phyloP scores from a whole-genome alignment of 257 asterid genomes.

The Solanum bulbocastanum region DNA sequence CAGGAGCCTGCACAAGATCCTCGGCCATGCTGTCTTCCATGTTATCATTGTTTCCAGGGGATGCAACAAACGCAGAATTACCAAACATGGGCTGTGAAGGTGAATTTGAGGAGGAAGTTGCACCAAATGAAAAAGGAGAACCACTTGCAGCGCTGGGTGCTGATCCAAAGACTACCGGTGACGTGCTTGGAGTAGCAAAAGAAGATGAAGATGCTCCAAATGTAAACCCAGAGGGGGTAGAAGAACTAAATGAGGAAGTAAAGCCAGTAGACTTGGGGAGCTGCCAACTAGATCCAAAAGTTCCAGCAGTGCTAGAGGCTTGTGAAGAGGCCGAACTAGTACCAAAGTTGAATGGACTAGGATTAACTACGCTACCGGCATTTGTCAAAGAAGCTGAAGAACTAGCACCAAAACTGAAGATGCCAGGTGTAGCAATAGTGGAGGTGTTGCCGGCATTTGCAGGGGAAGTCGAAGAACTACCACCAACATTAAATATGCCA shows the following conservation, averaged over 20 bases:
- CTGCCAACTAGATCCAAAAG: slow-evolving; percentile 38
- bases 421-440: slow-evolving; percentile 21
- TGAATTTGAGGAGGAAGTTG: slow-evolving; percentile 26
- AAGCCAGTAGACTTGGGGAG: slow-evolving; percentile 20
- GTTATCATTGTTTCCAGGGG: slow-evolving; percentile 48
- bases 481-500: slow-evolving; percentile 12
- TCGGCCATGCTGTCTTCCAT: slow-evolving; percentile 95
- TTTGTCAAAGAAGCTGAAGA: slow-evolving; percentile 1
- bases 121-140: slow-evolving; percentile 25
- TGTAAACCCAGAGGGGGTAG: slow-evolving; percentile 37
- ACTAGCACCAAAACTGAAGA: slow-evolving; percentile 15
- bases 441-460: slow-evolving; percentile 20
- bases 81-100: slow-evolving; percentile 13
- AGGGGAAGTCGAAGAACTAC: slow-evolving; percentile 16
- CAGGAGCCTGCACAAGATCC: slow-evolving; percentile 66
- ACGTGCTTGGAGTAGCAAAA: slow-evolving; percentile 19
- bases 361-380: neutral
- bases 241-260: slow-evolving; percentile 33
- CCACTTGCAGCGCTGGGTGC: slow-evolving; percentile 22
- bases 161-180: slow-evolving; percentile 26
- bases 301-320: neutral
- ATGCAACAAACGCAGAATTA: slow-evolving; percentile 11
- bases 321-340: neutral
- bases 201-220: slow-evolving; percentile 44
- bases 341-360: slow-evolving; percentile 14